phyloP scores from a whole-genome alignment of 371 early-diverging fungal genomes.

The Coemansia sp. region DNA sequence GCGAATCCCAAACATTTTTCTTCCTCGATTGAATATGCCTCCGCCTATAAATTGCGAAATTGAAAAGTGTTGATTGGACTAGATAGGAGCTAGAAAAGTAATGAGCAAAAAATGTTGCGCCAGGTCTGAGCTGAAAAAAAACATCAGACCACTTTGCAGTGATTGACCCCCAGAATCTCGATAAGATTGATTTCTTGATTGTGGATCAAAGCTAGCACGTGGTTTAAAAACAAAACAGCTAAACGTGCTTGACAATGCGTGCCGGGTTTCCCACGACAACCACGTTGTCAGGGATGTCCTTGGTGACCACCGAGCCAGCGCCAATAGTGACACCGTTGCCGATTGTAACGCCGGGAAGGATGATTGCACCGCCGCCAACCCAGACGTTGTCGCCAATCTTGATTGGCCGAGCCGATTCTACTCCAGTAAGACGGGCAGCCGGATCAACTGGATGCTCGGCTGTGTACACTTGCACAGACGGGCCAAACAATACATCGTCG shows the following conservation, averaged over 20 bases:
- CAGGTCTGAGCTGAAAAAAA: conserved; percentile 5
- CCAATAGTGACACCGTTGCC: conserved; percentile 65
- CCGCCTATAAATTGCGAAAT: not conserved
- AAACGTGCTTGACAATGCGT: conserved; percentile 59
- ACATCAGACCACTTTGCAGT: conserved; percentile 6
- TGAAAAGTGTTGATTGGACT: conserved; percentile 1
- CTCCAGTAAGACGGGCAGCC: conserved; percentile 40
- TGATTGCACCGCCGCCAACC: conserved; percentile 70
- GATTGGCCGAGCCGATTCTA: conserved; percentile 56
- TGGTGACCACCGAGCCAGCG: conserved; percentile 70
- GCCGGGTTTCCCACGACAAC: conserved; percentile 87
- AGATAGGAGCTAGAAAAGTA: not conserved
- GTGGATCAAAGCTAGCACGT: not conserved
- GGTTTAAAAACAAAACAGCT: not conserved
- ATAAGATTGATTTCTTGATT: not conserved
- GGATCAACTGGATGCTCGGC: conserved; percentile 75
- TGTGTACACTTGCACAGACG: conserved; percentile 73
- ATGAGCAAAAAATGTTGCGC: not conserved
- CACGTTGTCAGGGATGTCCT: conserved; percentile 68
- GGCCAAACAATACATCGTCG: conserved; percentile 67
- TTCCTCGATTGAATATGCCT: not conserved
- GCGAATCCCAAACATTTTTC: conserved; percentile 47
- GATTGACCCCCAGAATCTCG: not conserved
- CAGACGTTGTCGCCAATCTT: conserved; percentile 69
- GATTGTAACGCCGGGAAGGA: conserved; percentile 81